Evolutionary conservation across 768 basidiomycete genomes (phyloP), one percentile per base, ranked within the genome.

Genomic region (Psilocybe tampanensis): DNA sequence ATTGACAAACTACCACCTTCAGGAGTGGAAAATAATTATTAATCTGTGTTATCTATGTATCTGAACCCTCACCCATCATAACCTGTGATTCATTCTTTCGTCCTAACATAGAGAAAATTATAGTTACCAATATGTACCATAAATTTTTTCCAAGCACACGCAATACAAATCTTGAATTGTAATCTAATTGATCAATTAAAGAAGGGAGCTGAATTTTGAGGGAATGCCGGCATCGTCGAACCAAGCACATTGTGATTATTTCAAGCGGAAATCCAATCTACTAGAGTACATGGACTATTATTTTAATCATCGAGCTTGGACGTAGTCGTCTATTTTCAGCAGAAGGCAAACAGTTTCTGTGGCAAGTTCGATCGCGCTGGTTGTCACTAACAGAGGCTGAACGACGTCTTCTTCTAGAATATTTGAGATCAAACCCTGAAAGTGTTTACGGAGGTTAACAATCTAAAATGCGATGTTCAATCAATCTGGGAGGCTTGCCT

Each of bases 341-440:
- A 99, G 73, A 65, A 99, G 74, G 63, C 95, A 94, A n/a, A 98
- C 96, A 1, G 97, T 98, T 77, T 99, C 97, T 11, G 96, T 97
- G 21, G 97, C 80, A 49, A 98, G 80, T 74, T 99, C 96, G 54
- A 98, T 79, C 9, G 97, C 97, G 63, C 93, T 95, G 23, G 97
- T 98, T 17, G 92, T 89, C 15, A 99, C 97, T 47, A 98, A 76
- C 56, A 99, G 77, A 29, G 95, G 97, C 71, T 98, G 97, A 3
- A 98, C 89, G 15, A 98, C 97, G 60, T 97, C 94, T 72, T 99
- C 97, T 70, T 98, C 96, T 29, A 96, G 69, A 60, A 99, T 98
- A 75, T 99, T 97, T 22, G 94, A 95, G 65, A 99, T 96, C 65
- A 96, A 80, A 12, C 97, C 96, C 94, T 95, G 62, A 39, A 15